Evolutionary conservation across 371 early-diverging fungal genomes (phyloP), one percentile per base, ranked within the genome.

Genomic region (Saksenaea oblongispora): DNA sequence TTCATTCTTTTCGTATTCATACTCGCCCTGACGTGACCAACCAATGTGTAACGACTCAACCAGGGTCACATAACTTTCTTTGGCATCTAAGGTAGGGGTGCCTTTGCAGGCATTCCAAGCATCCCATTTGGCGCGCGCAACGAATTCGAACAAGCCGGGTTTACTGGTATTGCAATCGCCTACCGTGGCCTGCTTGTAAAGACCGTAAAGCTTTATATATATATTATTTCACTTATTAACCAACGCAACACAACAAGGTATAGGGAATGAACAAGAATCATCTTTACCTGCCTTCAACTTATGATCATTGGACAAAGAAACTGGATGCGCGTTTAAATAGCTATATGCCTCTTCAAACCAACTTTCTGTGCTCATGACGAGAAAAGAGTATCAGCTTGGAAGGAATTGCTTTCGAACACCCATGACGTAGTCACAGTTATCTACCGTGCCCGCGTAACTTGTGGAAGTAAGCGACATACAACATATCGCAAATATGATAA

Each of bases 51-150:
- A 59, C 2, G 56, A 54, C 41, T 76, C 79, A 15, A 79, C 77
- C 11, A 60, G 36, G 5, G 71, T 66, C 31, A 82, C 71, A 51
- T 82, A 82, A 1, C 17, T 44, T 39, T 67, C 67, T 41, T 70
- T 67, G 4, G 80, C 76, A 14, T 71, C 69, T n/a, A 59, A 42
- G 11, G 54, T 51, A 3, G 66, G 31, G 61, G 76, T 62, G 9
- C 78, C 78, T 28, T 67, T 61, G 24, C 66, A 41, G 0, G 42
- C 44, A 18, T 82, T 64, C 83, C 83, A 82, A 3, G 83, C 83
- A 62, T 82, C 80, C 76, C 80, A 82, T 39, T 82, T 82, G 1
- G 83, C 83, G 15, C 83, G 73, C 3, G 61, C 75, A 5, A 75
- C 76, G 69, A 82, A 79, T 28, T 82, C 80, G 59, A 82, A 76